Percentiles rank a stretch among this genome's conserved stretches.
phyloP scores from a whole-genome alignment of 768 basidiomycete species.

The Sistotremastrum niveocremeum region DNA sequence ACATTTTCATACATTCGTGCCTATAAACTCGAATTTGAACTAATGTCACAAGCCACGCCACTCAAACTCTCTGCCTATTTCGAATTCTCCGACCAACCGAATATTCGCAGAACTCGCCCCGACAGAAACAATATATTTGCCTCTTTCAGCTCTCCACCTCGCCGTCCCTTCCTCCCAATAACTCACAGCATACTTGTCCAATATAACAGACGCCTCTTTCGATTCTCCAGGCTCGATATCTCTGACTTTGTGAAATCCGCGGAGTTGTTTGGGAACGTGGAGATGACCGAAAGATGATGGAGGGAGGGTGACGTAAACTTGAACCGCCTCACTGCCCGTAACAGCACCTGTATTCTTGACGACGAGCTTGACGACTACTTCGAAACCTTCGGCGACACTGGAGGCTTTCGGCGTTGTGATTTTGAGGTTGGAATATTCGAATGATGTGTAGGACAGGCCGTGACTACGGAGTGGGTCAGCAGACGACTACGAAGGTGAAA shows the following conservation, averaged over 20 bases:
- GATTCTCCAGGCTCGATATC: conserved; percentile 29
- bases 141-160: conserved; percentile 35
- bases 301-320: conserved; percentile 34
- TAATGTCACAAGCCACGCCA: too few species aligned
- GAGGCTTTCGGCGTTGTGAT: conserved; percentile 14
- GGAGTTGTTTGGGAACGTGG: conserved; percentile 34
- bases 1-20: too few species aligned
- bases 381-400: conserved; percentile 17
- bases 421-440: conserved; percentile 32
- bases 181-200: conserved; percentile 36
- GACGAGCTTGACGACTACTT: conserved; percentile 28
- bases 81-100: conserved; percentile 21
- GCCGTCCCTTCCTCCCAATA: conserved; percentile 31
- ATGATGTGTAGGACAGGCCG: conserved; percentile 49
- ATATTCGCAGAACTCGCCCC: conserved; percentile 33
- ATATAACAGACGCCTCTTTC: conserved; percentile 21
- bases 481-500: background rate
- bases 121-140: conserved; percentile 31
- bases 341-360: conserved; percentile 31
- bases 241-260: conserved; percentile 34
- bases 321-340: conserved; percentile 33
- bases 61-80: background rate
- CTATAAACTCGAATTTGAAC: too few species aligned
- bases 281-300: conserved; percentile 20
- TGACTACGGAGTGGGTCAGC: conserved; percentile 1